Conservation (phyloP, 441 rosid species). For the Cnidoscolus chayamansa region DNA sequence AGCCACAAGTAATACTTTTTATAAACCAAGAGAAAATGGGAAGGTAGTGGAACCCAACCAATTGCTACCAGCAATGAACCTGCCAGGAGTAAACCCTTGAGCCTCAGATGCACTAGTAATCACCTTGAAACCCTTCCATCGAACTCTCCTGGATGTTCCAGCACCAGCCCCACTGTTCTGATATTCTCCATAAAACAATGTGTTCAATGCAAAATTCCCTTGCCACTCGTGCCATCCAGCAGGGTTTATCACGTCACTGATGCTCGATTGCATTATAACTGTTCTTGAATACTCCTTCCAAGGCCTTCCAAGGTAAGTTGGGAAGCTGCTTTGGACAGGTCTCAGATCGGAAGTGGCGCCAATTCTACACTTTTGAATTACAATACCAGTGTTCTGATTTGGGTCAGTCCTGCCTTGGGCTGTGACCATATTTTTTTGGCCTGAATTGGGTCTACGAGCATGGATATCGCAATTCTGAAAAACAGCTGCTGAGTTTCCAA, state of each 20-base stretch:
- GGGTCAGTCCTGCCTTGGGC: conserved; percentile 81
- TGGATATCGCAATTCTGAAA: conserved; percentile 76
- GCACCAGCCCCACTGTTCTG: conserved; percentile 69
- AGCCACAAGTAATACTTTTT: background rate
- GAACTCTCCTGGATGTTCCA: conserved; percentile 44
- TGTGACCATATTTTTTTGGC: conserved; percentile 72
- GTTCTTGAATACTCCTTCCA: conserved; percentile 85
- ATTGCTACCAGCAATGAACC: conserved; percentile 50
- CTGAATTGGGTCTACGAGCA: conserved; percentile 64
- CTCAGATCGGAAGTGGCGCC: conserved; percentile 49
- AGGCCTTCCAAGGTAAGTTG: conserved; percentile 79
- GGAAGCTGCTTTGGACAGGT: conserved; percentile 41
- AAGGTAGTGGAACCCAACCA: conserved; percentile 71
- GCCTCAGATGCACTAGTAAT: conserved; percentile 55
- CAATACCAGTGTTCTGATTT: conserved; percentile 74
- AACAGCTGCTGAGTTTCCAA: conserved; percentile 66
- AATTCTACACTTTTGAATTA: conserved; percentile 62
- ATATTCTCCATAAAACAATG: conserved; percentile 62
- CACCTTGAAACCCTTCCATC: conserved; percentile 60
- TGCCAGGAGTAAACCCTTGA: conserved; percentile 40
- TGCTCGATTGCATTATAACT: conserved; percentile 56
- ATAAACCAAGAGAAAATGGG: conserved; percentile 62
- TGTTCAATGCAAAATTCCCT: conserved; percentile 47
- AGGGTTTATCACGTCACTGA: conserved; percentile 46
- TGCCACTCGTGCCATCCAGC: conserved; percentile 62